Evolutionary conservation across 2,329 filamentous ascomycete species (phyloP).

Genomic region (Pseudogymnoascus sp.): DNA sequence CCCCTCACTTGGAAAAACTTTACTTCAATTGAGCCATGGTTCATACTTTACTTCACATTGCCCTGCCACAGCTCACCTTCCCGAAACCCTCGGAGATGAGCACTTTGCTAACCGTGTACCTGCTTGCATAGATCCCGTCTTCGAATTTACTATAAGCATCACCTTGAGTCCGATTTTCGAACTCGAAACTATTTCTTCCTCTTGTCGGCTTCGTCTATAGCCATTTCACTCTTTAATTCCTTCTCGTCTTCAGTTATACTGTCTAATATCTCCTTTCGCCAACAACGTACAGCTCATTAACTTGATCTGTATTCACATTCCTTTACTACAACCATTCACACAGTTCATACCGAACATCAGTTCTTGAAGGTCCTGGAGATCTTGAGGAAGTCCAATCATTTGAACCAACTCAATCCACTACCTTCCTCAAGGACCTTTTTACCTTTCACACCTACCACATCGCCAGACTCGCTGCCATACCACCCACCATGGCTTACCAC

Average conservation of each 20-base stretch:
- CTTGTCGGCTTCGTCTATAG: conserved; percentile 19
- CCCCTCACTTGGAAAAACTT: not conserved
- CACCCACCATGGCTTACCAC: conserved; percentile 7
- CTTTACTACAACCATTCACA: conserved; percentile 17
- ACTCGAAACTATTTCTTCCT: conserved; percentile 12
- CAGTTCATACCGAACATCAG: conserved; percentile 23
- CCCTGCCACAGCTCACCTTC: not conserved
- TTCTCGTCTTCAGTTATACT: conserved; percentile 20
- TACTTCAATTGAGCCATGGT: not conserved
- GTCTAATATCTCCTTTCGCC: conserved; percentile 27
- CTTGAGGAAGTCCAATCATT: conserved; percentile 23
- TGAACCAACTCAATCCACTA: conserved; percentile 15
- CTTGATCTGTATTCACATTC: conserved; percentile 22
- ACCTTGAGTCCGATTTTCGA: conserved; percentile 15
- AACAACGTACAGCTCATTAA: conserved; percentile 18
- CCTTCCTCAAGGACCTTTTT: conserved; percentile 8
- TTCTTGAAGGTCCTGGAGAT: conserved; percentile 30
- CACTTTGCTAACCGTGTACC: not conserved
- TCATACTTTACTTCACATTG: not conserved
- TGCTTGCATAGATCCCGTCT: not conserved
- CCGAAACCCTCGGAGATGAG: conserved; percentile 3
- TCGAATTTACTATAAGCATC: conserved; percentile 4
- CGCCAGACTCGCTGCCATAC: conserved; percentile 10
- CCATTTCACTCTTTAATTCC: conserved; percentile 26
- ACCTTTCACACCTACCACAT: conserved; percentile 5